Conservation (phyloP, 2,329 filamentous ascomycete species). For the Fonsecaea pugnacius region DNA sequence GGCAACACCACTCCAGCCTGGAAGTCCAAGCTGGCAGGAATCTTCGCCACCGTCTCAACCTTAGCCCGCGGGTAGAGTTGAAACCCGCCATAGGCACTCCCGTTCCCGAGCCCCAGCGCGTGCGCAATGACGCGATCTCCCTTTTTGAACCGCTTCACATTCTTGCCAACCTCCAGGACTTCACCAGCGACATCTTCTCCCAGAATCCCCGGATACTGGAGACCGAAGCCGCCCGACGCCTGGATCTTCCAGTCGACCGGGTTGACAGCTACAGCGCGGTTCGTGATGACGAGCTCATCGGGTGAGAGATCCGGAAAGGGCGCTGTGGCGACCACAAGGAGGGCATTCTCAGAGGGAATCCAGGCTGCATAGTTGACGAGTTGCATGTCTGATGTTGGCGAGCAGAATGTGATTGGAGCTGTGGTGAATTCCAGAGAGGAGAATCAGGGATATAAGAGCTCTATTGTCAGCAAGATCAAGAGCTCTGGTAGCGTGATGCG, state of each 20-base stretch:
- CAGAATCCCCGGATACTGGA: constrained; percentile 44
- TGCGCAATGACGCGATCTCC: constrained; percentile 39
- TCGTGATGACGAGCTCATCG: constrained; percentile 23
- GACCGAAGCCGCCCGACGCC: constrained; percentile 11
- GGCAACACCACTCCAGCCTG: constrained; percentile 44
- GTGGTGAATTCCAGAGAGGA: background rate
- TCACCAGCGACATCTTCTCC: constrained; percentile 55
- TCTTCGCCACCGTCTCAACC: constrained; percentile 33
- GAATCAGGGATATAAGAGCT: background rate
- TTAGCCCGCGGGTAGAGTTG: constrained; percentile 39
- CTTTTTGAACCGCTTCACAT: constrained; percentile 46
- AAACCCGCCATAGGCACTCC: constrained; percentile 49
- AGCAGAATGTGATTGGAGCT: background rate
- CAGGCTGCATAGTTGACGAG: constrained; percentile 25
- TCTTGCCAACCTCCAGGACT: constrained; percentile 51
- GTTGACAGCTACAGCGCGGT: constrained; percentile 25
- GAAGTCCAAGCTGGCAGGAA: constrained; percentile 42
- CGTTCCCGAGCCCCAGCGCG: constrained; percentile 9
- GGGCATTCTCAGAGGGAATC: constrained; percentile 15
- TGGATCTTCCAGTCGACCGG: constrained; percentile 25
- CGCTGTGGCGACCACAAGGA: constrained; percentile 17
- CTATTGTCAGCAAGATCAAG: background rate
- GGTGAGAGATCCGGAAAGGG: constrained; percentile 16
- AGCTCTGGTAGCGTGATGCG: background rate
- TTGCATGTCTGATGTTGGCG: background rate